Evolutionary conservation across 2,329 filamentous ascomycete genomes (phyloP), one percentile per base, ranked within the genome.

Genomic region (Sarocladiaceae sp.): DNA sequence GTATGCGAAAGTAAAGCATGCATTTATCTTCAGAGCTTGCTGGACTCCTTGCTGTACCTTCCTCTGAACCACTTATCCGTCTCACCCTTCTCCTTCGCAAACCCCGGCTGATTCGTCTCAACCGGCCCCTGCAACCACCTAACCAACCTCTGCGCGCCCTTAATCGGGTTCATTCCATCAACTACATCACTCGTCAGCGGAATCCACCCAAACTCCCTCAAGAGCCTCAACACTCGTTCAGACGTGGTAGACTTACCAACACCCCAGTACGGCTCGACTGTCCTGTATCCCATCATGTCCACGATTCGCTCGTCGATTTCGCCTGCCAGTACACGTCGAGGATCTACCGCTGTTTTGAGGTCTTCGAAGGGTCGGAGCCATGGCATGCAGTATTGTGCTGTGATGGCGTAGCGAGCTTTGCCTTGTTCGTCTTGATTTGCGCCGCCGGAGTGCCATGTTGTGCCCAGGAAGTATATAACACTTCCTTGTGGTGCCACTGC

Each of bases 151-250:
- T 22, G 20, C 6, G 44, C 44, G 22, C 44, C 44, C 17, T 48
- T 48, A 28, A 48, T 48, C n/a, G 44, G 44, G 17, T 48, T 48
- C 44, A 48, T 33, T 4, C 44, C 44, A 48, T 48, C 44, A 22
- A 48, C 44, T 48, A 17, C n/a, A n/a, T 33, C 26, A 4, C 44
- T 20, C 12, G 23, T 46, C 40, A 46, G 40, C 40, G 10, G 8
- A 12, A 15, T 8, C 4, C 20, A 4, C 13, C n/a, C 40, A 12
- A n/a, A 17, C 11, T 20, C 23, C 8, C 18, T 37, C 6, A 11
- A 37, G 6, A 8, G 18, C 22, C 15, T 33, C 40, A 5, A 46
- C 23, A n/a, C 18, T 25, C 26, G 6, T 4, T 6, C 12, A 20
- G 22, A 22, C 7, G 40, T 20, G 10, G 37, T 3, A 18, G 4